Evolutionary conservation across 257 asterid genomes (phyloP).

Genomic region (Capsicum pubescens): DNA sequence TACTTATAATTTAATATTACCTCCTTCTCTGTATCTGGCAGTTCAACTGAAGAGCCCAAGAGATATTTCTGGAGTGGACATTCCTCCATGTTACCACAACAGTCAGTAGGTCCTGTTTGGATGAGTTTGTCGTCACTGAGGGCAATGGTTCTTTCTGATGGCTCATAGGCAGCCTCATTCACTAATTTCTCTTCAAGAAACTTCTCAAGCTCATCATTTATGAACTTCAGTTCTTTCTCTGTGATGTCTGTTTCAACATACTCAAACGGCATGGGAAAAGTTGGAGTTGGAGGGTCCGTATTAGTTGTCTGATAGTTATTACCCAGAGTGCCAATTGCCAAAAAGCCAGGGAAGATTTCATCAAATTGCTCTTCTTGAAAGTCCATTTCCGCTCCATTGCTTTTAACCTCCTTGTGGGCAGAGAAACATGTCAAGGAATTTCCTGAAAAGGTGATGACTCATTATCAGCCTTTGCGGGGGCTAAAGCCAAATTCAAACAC

Average conservation of each 20-base stretch:
- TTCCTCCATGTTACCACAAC: slow-evolving; percentile 37
- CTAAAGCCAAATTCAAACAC: neutral
- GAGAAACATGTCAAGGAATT: slow-evolving; percentile 46
- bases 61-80: slow-evolving; percentile 79
- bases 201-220: slow-evolving; percentile 74
- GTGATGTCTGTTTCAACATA: slow-evolving; percentile 52
- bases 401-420: slow-evolving; percentile 39
- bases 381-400: slow-evolving; percentile 38
- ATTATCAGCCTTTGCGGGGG: neutral
- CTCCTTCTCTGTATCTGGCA: slow-evolving; percentile 43
- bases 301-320: slow-evolving; percentile 43
- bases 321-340: slow-evolving; percentile 88
- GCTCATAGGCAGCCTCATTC: slow-evolving; percentile 53
- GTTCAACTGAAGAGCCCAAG: slow-evolving; percentile 61
- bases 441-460: slow-evolving; percentile 50
- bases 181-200: slow-evolving; percentile 62
- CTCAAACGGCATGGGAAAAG: slow-evolving; percentile 52
- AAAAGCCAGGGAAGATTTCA: slow-evolving; percentile 74
- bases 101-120: slow-evolving; percentile 55
- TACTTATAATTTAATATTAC: neutral
- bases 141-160: slow-evolving; percentile 62
- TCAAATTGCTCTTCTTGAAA: slow-evolving; percentile 49
- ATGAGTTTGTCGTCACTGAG: slow-evolving; percentile 43
- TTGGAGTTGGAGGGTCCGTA: slow-evolving; percentile 77
- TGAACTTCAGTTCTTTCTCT: slow-evolving; percentile 58